phyloP scores from a whole-genome alignment of 2,329 filamentous ascomycete species.

The Podosphaera leucotricha region DNA sequence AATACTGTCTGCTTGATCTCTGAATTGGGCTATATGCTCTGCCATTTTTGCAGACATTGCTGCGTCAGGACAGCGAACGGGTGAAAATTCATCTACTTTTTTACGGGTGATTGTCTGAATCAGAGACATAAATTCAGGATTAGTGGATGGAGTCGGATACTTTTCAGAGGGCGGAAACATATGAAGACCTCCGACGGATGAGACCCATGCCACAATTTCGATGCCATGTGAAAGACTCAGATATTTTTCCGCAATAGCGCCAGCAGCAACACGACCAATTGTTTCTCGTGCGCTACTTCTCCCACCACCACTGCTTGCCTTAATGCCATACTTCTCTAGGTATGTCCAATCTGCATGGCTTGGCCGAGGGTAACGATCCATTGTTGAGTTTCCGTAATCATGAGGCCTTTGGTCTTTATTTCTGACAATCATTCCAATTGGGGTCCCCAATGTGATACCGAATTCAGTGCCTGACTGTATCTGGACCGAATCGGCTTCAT shows the following conservation, averaged over 20 bases:
- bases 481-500: slow-evolving; percentile 77
- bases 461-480: slow-evolving; percentile 88
- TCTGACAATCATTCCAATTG: slow-evolving; percentile 64
- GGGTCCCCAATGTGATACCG: slow-evolving; percentile 72
- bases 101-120: slow-evolving; percentile 48
- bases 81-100: slow-evolving; percentile 62
- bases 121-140: slow-evolving; percentile 58
- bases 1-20: slow-evolving; percentile 65
- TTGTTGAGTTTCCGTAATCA: slow-evolving; percentile 76
- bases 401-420: slow-evolving; percentile 86
- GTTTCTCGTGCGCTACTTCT: slow-evolving; percentile 85
- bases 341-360: slow-evolving; percentile 95
- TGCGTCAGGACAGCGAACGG: slow-evolving; percentile 63
- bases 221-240: slow-evolving; percentile 56
- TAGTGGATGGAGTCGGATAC: slow-evolving; percentile 44
- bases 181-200: slow-evolving; percentile 58
- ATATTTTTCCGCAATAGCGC: slow-evolving; percentile 86
- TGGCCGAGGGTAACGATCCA: slow-evolving; percentile 76
- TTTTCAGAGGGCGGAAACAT: slow-evolving; percentile 49
- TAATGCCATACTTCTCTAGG: slow-evolving; percentile 87
- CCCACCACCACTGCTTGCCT: slow-evolving; percentile 74
- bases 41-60: slow-evolving; percentile 48
- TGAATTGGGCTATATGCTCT: slow-evolving; percentile 50
- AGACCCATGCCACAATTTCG: slow-evolving; percentile 78
- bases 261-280: slow-evolving; percentile 76